Conservation (phyloP, 23 red algal species). For the Agarophyton chilense region DNA sequence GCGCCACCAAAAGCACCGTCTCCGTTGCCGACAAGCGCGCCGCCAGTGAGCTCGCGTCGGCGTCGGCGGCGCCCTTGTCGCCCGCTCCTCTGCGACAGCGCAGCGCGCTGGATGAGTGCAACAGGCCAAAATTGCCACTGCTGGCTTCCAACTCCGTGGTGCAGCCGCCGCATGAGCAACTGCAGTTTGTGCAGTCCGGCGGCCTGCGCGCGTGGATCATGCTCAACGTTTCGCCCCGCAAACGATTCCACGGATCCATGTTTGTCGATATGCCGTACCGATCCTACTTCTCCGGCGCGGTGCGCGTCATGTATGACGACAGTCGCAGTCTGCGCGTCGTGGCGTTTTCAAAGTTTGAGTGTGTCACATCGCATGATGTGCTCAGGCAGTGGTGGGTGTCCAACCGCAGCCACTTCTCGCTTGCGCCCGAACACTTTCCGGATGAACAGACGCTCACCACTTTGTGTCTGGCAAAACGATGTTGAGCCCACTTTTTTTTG, state of each 20-base stretch:
- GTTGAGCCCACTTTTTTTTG: too few species aligned
- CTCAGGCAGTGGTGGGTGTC: neutral
- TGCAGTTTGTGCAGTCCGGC: neutral
- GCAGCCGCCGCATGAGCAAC: neutral
- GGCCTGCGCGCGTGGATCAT: neutral
- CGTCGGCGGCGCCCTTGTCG: neutral
- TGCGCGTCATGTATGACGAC: constrained; percentile 3
- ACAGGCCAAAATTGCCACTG: neutral
- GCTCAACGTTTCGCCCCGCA: neutral
- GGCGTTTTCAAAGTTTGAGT: neutral
- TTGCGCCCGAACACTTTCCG: neutral
- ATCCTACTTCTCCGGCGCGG: neutral
- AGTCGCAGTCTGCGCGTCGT: neutral
- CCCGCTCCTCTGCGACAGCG: neutral
- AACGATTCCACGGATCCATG: constrained; percentile 4
- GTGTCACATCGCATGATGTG: neutral
- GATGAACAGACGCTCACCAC: neutral
- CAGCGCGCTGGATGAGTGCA: neutral
- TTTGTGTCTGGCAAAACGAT: neutral
- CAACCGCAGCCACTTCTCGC: constrained; percentile 1
- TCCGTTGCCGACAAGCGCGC: neutral
- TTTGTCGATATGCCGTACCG: neutral
- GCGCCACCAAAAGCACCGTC: neutral
- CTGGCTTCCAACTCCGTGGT: neutral
- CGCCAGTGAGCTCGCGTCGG: neutral